phyloP scores from a whole-genome alignment of 164 flowering plant species.

The Annona squamosa region DNA sequence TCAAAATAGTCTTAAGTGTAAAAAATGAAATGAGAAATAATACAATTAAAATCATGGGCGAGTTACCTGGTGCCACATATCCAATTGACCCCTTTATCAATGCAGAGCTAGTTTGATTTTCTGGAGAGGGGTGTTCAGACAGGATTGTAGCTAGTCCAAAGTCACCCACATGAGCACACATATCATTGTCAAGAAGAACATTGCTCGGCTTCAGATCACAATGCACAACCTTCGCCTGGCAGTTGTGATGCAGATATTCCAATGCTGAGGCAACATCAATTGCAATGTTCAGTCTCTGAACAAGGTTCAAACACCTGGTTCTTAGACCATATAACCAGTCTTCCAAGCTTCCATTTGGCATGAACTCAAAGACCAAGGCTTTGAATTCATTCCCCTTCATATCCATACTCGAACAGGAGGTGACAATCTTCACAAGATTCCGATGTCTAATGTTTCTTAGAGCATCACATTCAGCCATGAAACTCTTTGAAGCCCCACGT shows the following conservation, averaged over 20 bases:
- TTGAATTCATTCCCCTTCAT: constrained; percentile 1
- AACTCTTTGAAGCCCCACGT: constrained; percentile 10
- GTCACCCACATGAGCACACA: constrained; percentile 15
- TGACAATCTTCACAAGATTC: constrained; percentile 7
- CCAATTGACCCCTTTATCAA: constrained; percentile 13
- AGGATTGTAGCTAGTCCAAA: constrained; percentile 17
- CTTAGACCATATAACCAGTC: constrained; percentile 12
- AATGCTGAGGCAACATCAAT: constrained; percentile 31
- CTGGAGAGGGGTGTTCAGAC: not conserved
- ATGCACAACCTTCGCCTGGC: constrained; percentile 10
- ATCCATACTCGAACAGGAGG: not conserved
- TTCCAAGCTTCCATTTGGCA: constrained; percentile 19
- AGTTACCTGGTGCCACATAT: constrained; percentile 21
- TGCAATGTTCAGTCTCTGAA: constrained; percentile 24
- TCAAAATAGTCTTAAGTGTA: too few species aligned
- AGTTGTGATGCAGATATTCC: constrained; percentile 28
- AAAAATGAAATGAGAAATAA: too few species aligned
- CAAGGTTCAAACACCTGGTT: constrained; percentile 9
- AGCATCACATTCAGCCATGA: constrained; percentile 12
- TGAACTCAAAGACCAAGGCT: constrained; percentile 15
- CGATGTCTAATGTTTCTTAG: constrained; percentile 5
- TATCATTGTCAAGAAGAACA: constrained; percentile 16
- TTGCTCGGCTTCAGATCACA: constrained; percentile 22
- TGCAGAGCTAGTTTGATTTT: not conserved
- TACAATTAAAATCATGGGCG: too few species aligned